These are phyloP conservation scores for Ustilago cynodontis DNA, from an alignment of 1,284 basidiomycete genomes.

Conservation along the genomic window DNA sequence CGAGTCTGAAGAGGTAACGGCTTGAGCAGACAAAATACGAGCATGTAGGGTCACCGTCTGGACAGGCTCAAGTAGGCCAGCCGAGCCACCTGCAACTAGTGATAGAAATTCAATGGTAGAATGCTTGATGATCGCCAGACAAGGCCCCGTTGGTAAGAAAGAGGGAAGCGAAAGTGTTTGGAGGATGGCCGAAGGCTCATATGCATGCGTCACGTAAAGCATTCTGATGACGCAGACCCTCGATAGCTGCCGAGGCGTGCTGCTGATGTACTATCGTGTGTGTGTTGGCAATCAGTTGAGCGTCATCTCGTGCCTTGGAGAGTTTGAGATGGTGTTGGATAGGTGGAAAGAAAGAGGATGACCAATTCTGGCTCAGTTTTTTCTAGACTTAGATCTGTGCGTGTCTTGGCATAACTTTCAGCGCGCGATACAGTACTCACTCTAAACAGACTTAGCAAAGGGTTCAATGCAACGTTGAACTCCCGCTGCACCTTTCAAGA, in stretches of 20 bases:
- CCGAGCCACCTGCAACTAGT: constrained; percentile 8
- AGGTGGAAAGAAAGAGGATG: neutral
- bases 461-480: neutral
- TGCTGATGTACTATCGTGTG: neutral
- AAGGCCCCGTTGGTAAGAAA: constrained; percentile 47
- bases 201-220: constrained; percentile 52
- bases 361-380: constrained; percentile 1
- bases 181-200: constrained; percentile 43
- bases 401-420: neutral
- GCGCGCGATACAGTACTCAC: neutral
- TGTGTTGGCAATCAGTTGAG: neutral
- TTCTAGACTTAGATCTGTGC: neutral
- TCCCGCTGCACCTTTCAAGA: too few species aligned
- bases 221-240: constrained; percentile 32
- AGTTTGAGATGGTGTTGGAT: neutral
- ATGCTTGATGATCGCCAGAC: constrained; percentile 49
- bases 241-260: neutral
- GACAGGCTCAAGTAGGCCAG: constrained; percentile 34
- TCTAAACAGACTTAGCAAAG: neutral
- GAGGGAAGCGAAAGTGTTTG: constrained; percentile 34
- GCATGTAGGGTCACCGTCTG: constrained; percentile 38
- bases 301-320: neutral
- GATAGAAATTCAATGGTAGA: constrained; percentile 49
- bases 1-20: constrained; percentile 19
- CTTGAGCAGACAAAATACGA: constrained; percentile 40